Evolutionary conservation across 2,329 filamentous ascomycete genomes (phyloP), one percentile per base, ranked within the genome.

Genomic region (Bipolaris cookei): DNA sequence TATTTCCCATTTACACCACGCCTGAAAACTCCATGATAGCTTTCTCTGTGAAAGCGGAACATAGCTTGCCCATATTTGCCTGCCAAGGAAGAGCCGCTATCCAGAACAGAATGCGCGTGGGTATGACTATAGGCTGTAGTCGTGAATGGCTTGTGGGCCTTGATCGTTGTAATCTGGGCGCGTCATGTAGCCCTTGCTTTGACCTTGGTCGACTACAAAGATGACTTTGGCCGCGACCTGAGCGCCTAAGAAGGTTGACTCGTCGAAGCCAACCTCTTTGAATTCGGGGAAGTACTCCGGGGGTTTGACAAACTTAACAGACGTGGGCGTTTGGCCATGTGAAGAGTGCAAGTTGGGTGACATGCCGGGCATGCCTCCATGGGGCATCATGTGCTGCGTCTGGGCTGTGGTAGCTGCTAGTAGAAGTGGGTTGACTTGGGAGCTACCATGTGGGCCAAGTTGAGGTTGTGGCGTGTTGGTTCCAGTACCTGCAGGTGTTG

Each of bases 231-330:
- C 92, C 1, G 90, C 91, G 30, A 97, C 90, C 77, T 96, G 91
- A 2, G 91, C 90, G 10, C 93, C 93, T 6, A 97, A 80, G 78
- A 97, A 97, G 71, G 88, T 86, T 46, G 90, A 87, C 77, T 97
- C 93, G 70, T 97, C 93, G 70, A 84, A 86, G 1, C 86, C 86
- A 2, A 79, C 77, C 28, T 85, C 93, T 72, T 92, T 92, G 92
- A 92, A 97, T 76, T 97, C 93, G 10, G 89, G 86, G 65, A 97
- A 89, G 76, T 97, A 97, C 51, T 91, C 90, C 0, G 93, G 92
- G 65, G 91, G 82, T 64, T 87, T 85, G 25, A 91, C 86, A 25
- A 87, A 82, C 81, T 91, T 94, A 80, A 97, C 93, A 48, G 86
- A 89, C 21, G 90, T 96, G 0, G 93, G 93, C 6, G 92, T 95